Base-by-base conservation (phyloP, 2,329 filamentous ascomycete genomes). In the Venturia nashicola region DNA sequence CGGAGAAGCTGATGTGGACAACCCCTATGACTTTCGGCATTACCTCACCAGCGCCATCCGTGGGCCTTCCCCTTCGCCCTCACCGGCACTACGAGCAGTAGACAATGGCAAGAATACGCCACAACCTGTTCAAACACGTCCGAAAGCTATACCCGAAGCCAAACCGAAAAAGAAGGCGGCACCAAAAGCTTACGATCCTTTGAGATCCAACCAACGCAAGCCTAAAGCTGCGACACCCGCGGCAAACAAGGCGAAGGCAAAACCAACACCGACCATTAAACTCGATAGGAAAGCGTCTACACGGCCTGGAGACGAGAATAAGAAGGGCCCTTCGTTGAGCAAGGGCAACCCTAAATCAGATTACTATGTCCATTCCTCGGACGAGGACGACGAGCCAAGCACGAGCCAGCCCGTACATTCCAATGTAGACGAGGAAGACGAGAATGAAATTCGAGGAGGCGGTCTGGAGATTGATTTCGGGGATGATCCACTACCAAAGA, bases 1-100 rank as follows among this genome's bases (percentile, higher is more conserved):
- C 44, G 65, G 64, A 20, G 72, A 74, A 18, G 72, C 76, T 0
- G 78, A 80, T 43, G 69, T 73, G 4, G 67, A 71, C 66, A 80
- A 81, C 65, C 79, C 78, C 0, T 81, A 76, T 68, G 79, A 81
- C 68, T 80, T 76, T 67, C 70, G 79, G n/a, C 77, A 80, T 64
- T 79, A 78, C 68, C 67, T 81, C 43, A 72, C 71, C 39, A 64
- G 64, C 65, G 61, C 67, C 16, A 32, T 40, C 27, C 32, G 54
- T 1, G 32, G 32, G 9, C 59, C 59, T n/a, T 63, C 61, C 2
- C 46, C 48, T 39, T 55, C 46, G 9, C 61, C 51, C 36, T 54
- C 39, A 11, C 62, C 62, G 16, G 59, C 59, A 16, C 20, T 48
- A 27, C 46, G 55, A 61, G 55, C 62, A 23, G 5, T 36, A 32